Evolutionary conservation across 768 basidiomycete genomes (phyloP).

Genomic region (Cystobasidium tubakii): DNA sequence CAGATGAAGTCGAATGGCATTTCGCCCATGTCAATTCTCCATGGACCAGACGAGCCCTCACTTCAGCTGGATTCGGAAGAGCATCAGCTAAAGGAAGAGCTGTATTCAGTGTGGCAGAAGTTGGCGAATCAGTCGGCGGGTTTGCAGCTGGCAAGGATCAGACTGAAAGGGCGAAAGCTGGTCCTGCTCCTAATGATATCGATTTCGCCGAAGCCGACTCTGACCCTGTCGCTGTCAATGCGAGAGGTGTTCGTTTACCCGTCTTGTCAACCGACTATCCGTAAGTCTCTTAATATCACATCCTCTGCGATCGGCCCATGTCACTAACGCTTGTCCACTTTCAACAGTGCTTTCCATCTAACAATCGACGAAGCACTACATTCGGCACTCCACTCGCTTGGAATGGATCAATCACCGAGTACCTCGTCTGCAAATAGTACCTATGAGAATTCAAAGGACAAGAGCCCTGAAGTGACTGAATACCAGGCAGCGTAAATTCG

Average conservation of each 20-base stretch:
- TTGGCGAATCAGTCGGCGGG: conserved; percentile 5
- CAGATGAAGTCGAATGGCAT: conserved; percentile 64
- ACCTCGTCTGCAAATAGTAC: background rate
- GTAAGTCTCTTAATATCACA: background rate
- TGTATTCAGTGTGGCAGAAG: conserved; percentile 38
- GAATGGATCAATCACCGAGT: background rate
- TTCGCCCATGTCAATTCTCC: conserved; percentile 86
- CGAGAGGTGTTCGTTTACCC: conserved; percentile 10
- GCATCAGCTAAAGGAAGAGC: conserved; percentile 13
- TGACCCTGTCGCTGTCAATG: background rate
- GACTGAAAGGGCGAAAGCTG: background rate
- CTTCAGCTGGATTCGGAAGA: conserved; percentile 36
- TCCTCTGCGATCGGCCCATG: too few species aligned
- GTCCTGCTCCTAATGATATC: background rate
- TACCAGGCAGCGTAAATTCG: background rate
- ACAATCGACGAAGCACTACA: conserved; percentile 27
- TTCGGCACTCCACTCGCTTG: background rate
- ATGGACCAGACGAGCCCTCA: conserved; percentile 56
- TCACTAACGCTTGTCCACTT: background rate
- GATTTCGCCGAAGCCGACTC: conserved; percentile 17
- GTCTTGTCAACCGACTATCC: conserved; percentile 27
- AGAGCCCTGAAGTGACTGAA: background rate
- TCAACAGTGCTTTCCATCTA: conserved; percentile 25
- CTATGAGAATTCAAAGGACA: background rate
- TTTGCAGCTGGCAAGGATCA: background rate